Evolutionary conservation across 805 yeast genomes (phyloP).

Genomic region (Yarrowia osloensis): DNA sequence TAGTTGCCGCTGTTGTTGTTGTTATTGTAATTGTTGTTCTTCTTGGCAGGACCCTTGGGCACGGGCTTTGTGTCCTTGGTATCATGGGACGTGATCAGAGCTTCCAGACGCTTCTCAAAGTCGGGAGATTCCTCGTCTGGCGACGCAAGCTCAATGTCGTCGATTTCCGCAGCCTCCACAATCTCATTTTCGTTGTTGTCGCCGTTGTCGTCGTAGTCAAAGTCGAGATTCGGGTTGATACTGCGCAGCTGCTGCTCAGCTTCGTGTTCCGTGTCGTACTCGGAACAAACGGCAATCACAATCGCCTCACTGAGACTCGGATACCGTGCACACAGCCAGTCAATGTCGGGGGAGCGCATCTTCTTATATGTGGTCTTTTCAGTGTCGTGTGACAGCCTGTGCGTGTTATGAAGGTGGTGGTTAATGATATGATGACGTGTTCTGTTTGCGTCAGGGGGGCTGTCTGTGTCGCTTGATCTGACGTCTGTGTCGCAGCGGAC

Average conservation of each 20-base stretch:
- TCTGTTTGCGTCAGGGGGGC: too few species aligned
- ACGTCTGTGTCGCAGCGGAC: too few species aligned
- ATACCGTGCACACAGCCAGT: conserved; percentile 16
- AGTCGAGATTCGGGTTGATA: background rate
- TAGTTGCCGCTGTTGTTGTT: background rate
- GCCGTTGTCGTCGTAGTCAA: background rate
- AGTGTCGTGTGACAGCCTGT: too few species aligned
- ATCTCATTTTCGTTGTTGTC: background rate
- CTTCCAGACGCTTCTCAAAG: background rate
- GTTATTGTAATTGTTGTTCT: too few species aligned
- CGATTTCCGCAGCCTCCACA: background rate
- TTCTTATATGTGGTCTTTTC: too few species aligned
- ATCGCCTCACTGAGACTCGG: background rate
- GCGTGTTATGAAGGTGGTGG: too few species aligned
- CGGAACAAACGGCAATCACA: background rate
- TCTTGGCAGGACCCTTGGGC: background rate
- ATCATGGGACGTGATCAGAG: background rate
- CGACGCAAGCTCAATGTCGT: background rate
- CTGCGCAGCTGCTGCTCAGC: background rate
- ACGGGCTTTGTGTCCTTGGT: background rate
- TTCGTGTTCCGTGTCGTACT: background rate
- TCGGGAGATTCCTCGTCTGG: background rate
- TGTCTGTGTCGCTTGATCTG: too few species aligned
- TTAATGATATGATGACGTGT: too few species aligned
- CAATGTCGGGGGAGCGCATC: background rate